Evolutionary conservation across 805 yeast genomes (phyloP).

Genomic region (Maudiozyma barnettii): DNA sequence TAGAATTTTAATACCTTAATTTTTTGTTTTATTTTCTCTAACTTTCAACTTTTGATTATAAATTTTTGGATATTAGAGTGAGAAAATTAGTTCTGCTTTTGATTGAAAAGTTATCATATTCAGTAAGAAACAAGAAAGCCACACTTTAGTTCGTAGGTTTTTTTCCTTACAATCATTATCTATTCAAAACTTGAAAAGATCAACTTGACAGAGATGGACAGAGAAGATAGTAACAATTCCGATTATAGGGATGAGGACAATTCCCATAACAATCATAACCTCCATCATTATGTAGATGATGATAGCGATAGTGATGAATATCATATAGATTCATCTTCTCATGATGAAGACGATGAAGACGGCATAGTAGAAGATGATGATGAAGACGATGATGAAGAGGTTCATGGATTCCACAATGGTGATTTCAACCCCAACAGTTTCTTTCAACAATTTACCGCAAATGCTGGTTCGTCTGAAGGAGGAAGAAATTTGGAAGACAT

Average conservation of each 20-base stretch:
- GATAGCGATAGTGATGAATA: constrained; percentile 1
- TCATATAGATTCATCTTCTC: background rate
- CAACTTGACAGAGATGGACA: background rate
- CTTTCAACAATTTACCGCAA: background rate
- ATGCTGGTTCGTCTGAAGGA: constrained; percentile 3
- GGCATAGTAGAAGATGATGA: constrained; percentile 17
- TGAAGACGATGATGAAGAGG: constrained; percentile 18
- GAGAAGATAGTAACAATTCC: background rate
- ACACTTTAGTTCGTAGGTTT: no score
- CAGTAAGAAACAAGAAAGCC: no score
- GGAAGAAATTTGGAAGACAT: constrained; percentile 26
- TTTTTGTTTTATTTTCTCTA: no score
- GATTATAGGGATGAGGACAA: constrained; percentile 1
- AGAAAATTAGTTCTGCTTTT: no score
- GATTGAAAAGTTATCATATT: no score
- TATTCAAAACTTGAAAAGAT: no score
- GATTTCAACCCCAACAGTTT: constrained; percentile 3
- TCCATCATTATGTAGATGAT: background rate
- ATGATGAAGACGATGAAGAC: constrained; percentile 4
- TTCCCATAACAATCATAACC: no score
- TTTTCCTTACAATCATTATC: no score
- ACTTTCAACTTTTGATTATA: no score
- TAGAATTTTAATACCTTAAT: no score
- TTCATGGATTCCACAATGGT: constrained; percentile 9
- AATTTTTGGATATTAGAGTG: no score